Evolutionary conservation across 768 basidiomycete genomes (phyloP), one percentile per base, ranked within the genome.

Genomic region (Sporobolomyces pararoseus): DNA sequence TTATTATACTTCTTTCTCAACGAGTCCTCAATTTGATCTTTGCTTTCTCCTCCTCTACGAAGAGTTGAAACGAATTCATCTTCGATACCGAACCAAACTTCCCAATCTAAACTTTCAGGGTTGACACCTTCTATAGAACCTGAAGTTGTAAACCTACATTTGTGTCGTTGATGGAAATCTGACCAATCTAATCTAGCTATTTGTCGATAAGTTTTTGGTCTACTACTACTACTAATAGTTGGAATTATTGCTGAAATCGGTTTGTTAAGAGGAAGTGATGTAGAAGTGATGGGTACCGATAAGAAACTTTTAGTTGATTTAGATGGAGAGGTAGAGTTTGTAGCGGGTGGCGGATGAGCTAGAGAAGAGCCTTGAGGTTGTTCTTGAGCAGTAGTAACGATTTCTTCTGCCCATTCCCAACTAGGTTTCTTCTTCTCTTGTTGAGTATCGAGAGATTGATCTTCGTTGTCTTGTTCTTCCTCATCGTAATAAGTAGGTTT

Each of bases 391-490:
- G n/a, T n/a, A n/a, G n/a, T n/a, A n/a, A n/a, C n/a, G n/a, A n/a
- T n/a, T n/a, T n/a, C n/a, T n/a, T n/a, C n/a, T n/a, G n/a, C 55
- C 55, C 55, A 60, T 29, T 44, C 58, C 58, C 58, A 60, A 9
- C 58, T 29, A 3, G 58, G 58, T 23, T 23, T 27, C 58, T 44
- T 60, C 44, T 60, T 60, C 42, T 60, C 6, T 17, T n/a, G 2
- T 29, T 39, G 13, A 16, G 35, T 7, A 35, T 29, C 31, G 17
- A 14, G 3, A 7, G n/a, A n/a, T 29, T 13, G 25, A 13, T 23
- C 58, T 6, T 46, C 29, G 44, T 31, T 12, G 42, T 3, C 9
- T 14, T 4, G 3, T 7, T n/a, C 32, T 16, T 46, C 34, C 31
- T 49, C 59, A 7, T 47, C 44, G 10, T 42, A 9, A 23, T 4